A percentile compares a stretch with the other conserved stretches of the same genome.
Evolutionary conservation across 75 land plant genomes (phyloP).

Genomic region (Ceratopteris richardii): DNA sequence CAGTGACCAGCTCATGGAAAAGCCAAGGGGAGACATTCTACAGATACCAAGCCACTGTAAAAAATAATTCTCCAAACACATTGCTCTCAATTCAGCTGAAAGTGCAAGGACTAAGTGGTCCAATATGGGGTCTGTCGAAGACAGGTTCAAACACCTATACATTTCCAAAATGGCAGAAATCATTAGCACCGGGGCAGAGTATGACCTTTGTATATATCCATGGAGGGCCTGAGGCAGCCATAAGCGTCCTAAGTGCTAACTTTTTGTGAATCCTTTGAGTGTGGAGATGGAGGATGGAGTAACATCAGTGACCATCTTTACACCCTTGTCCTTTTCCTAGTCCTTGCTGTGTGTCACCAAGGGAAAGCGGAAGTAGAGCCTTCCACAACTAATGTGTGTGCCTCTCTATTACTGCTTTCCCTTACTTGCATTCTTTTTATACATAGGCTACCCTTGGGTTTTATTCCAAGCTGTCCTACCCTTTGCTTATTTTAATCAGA

Average conservation of each 20-base stretch:
- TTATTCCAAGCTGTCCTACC: too few species aligned
- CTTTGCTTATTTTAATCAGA: too few species aligned
- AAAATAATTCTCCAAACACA: constrained; percentile 57
- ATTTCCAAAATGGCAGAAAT: constrained; percentile 58
- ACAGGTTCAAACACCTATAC: constrained; percentile 31
- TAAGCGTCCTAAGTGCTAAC: constrained; percentile 20
- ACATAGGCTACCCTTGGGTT: too few species aligned
- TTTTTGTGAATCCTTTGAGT: too few species aligned
- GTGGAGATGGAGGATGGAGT: too few species aligned
- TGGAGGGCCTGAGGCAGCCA: constrained; percentile 17
- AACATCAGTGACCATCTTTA: too few species aligned
- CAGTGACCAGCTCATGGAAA: neutral
- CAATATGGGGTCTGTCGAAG: constrained; percentile 72
- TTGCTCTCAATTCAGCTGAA: constrained; percentile 39
- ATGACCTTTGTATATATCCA: constrained; percentile 80
- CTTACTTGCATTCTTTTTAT: too few species aligned
- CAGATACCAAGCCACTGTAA: constrained; percentile 50
- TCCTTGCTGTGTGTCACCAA: too few species aligned
- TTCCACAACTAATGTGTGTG: too few species aligned
- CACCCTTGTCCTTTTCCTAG: too few species aligned
- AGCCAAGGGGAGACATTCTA: constrained; percentile 39
- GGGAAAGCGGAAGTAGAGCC: too few species aligned
- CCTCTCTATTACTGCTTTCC: too few species aligned
- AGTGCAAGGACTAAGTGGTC: constrained; percentile 54
- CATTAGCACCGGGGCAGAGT: constrained; percentile 57